phyloP scores from a whole-genome alignment of 2,329 filamentous ascomycete species.

The Botrytis tulipae region DNA sequence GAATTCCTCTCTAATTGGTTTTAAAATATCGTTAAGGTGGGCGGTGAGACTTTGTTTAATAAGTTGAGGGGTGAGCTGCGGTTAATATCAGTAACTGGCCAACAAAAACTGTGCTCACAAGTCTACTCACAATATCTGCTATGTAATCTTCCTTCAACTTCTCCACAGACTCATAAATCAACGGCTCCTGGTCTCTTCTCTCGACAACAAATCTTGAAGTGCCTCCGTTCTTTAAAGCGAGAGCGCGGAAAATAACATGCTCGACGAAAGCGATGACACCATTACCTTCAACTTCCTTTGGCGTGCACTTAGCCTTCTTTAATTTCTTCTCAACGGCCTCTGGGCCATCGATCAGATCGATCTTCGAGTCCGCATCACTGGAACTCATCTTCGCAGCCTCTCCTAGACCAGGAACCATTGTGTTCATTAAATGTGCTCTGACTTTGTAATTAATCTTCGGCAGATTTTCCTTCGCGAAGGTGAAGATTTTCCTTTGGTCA shows the following conservation, averaged over 20 bases:
- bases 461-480: conserved; percentile 78
- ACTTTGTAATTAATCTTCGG: conserved; percentile 79
- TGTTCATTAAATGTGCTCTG: conserved; percentile 73
- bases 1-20: conserved; percentile 74
- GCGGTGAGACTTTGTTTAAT: conserved; percentile 81
- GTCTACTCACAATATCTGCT: conserved; percentile 12
- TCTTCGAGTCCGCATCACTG: conserved; percentile 48
- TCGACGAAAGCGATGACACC: conserved; percentile 77
- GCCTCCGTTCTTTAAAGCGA: conserved; percentile 53
- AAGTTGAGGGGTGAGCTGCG: conserved; percentile 74
- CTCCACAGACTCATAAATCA: conserved; percentile 16
- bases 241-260: conserved; percentile 76
- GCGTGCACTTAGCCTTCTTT: conserved; percentile 18
- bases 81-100: conserved; percentile 25
- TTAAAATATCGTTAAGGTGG: conserved; percentile 70
- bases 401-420: conserved; percentile 83
- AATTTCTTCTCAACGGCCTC: conserved; percentile 20
- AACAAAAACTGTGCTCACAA: neutral
- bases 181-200: conserved; percentile 20
- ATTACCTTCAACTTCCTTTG: conserved; percentile 26
- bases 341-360: conserved; percentile 18
- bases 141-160: conserved; percentile 18
- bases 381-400: conserved; percentile 83
- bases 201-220: conserved; percentile 53
- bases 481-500: conserved; percentile 89